Conservation (phyloP, 2,329 filamentous ascomycete species). For the Fusarium subglutinans region DNA sequence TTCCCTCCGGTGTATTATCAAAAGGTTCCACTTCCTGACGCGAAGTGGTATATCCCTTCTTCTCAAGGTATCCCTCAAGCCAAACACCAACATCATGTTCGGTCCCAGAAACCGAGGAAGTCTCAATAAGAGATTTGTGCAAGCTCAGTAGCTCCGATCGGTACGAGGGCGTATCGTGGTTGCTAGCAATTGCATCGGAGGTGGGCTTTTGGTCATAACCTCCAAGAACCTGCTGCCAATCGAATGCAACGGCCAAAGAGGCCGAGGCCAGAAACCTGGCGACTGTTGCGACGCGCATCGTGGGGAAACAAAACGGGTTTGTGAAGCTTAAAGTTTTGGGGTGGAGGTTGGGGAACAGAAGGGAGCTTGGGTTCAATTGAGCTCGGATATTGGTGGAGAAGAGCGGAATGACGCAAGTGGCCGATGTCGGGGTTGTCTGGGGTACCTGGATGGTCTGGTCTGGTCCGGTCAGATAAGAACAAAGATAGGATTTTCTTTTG, state of each 20-base stretch:
- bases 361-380: constrained; percentile 21
- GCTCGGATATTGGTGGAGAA: constrained; percentile 26
- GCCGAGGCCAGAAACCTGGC: constrained; percentile 19
- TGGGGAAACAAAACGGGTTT: not conserved
- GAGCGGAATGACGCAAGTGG: constrained; percentile 24
- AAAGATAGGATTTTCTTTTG: not conserved
- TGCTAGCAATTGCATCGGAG: not conserved
- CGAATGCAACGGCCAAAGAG: constrained; percentile 17
- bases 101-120: constrained; percentile 74
- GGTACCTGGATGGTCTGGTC: constrained; percentile 7
- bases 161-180: constrained; percentile 45
- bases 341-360: constrained; percentile 12
- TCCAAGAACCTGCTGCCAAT: constrained; percentile 20
- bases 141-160: constrained; percentile 70
- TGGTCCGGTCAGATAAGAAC: not conserved
- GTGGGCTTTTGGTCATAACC: not conserved
- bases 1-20: constrained; percentile 42
- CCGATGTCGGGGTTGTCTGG: constrained; percentile 27
- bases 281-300: constrained; percentile 25
- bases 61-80: constrained; percentile 71
- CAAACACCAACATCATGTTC: constrained; percentile 76
- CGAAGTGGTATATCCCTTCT: constrained; percentile 54
- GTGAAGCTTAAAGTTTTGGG: constrained; percentile 2
- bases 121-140: constrained; percentile 78
- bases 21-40: constrained; percentile 52